Base-by-base conservation (phyloP, 345 rosid genomes). In the Chamaenerion angustifolium region DNA sequence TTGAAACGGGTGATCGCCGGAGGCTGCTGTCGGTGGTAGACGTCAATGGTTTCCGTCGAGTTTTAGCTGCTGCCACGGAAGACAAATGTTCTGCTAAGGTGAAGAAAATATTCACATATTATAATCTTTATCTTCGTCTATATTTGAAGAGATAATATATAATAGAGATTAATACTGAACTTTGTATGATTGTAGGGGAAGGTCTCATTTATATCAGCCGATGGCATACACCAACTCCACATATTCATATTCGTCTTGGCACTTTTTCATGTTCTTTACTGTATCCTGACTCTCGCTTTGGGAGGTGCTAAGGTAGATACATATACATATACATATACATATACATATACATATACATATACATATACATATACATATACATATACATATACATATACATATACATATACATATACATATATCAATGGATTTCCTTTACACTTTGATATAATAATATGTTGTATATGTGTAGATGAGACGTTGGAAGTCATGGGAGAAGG, bases 401-500 rank as follows among this genome's bases (percentile, higher is more conserved):
- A n/a, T n/a, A n/a, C n/a, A n/a, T n/a, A n/a, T n/a, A n/a, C n/a
- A n/a, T 16, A 16, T 23, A 46, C 11, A 1, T 19, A 17, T 16
- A 23, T 23, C 27, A 5, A 23, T 31, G 37, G 5, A 31, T 5
- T 31, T 31, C 37, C 37, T 31, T 31, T 3, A 31, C 7, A 31
- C 5, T 31, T 31, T 21, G 25, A 31, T 31, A 31, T 31, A 21
- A 21, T 21, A 21, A 21, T 31, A 15, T 45, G 11, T n/a, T 11
- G 5, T 13, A 7, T 18, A 1, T 18, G 10, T 45, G 16, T 70
- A 90, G 98, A 90, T 86, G 98, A 79, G 79, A 49, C 73, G 65
- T 2, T 90, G 98, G 98, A 86, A 75, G 73, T 45, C 11, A 2
- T 90, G 98, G 98, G 98, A 90, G 63, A 62, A 66, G 51, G 98